These are phyloP conservation scores for Anaeromyces robustus DNA, from an alignment of 192 early-diverging fungal genomes.

Conservation along the genomic window DNA sequence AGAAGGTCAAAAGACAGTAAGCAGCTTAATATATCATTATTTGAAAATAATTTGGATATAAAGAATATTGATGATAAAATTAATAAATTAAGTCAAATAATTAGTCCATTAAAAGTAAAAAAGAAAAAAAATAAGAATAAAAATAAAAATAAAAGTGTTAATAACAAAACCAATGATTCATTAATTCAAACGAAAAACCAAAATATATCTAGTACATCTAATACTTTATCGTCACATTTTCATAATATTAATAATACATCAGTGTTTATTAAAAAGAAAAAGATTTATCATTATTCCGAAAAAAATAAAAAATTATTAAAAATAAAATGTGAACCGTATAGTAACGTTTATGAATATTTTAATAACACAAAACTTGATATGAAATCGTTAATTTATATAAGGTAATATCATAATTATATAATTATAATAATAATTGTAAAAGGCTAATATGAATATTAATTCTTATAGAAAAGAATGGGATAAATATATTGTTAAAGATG, in stretches of 20 bases:
- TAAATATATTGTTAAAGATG: constrained; percentile 3
- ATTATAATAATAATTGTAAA: constrained; percentile 3
- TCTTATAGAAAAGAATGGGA: constrained; percentile 4
- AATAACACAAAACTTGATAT: neutral
- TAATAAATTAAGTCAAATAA: neutral
- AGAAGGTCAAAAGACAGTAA: neutral
- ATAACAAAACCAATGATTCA: too few relatives aligned
- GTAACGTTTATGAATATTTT: neutral
- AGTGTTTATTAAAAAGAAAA: neutral
- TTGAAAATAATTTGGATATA: neutral
- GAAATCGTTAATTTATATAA: neutral
- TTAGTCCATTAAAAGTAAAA: neutral
- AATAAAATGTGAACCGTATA: neutral
- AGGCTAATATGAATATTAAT: neutral
- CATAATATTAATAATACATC: neutral
- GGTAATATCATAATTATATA: constrained; percentile 1
- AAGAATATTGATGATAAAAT: neutral
- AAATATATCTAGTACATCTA: neutral
- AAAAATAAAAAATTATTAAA: neutral
- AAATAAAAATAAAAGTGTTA: neutral
- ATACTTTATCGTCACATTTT: too few relatives aligned
- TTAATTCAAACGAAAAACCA: too few relatives aligned
- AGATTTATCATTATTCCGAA: neutral
- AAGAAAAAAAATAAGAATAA: neutral
- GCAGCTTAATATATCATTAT: neutral